A percentile compares a stretch with the other conserved stretches of the same genome.
These are phyloP conservation scores for Phytophthora kernoviae DNA, from an alignment of 352 stramenopile genomes.

Conservation along the genomic window DNA sequence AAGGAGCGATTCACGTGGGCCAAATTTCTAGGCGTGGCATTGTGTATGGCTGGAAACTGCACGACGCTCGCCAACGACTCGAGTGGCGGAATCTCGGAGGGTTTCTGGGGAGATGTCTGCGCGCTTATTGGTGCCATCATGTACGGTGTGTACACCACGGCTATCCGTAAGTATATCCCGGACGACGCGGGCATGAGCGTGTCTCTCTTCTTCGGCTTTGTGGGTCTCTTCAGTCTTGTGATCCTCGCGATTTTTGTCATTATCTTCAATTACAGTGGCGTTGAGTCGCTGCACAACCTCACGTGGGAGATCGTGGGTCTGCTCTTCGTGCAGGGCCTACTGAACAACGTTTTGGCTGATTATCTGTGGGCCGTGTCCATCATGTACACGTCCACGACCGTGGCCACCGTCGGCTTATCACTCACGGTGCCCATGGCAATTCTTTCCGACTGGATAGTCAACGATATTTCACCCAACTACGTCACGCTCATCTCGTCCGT, in stretches of 20 bases:
- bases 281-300: constrained; percentile 71
- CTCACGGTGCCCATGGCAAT: constrained; percentile 97
- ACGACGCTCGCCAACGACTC: constrained; percentile 87
- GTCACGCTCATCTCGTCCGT: constrained; percentile 65
- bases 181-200: constrained; percentile 91
- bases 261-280: constrained; percentile 68
- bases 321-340: constrained; percentile 89
- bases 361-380: constrained; percentile 96
- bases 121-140: constrained; percentile 83
- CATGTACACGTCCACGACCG: constrained; percentile 95
- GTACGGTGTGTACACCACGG: constrained; percentile 95
- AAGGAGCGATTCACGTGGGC: constrained; percentile 83
- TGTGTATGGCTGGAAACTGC: constrained; percentile 92
- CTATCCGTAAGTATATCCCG: constrained; percentile 76
- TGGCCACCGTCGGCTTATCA: constrained; percentile 96
- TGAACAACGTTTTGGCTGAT: constrained; percentile 96
- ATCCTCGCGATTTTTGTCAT: constrained; percentile 89
- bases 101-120: constrained; percentile 68
- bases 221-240: constrained; percentile 95
- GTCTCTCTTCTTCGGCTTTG: constrained; percentile 95
- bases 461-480: constrained; percentile 50
- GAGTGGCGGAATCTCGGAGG: constrained; percentile 31
- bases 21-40: constrained; percentile 87
- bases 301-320: constrained; percentile 84
- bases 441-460: constrained; percentile 84